These are phyloP conservation scores for Phtheirospermum japonicum DNA, from an alignment of 257 asterid species.

Conservation along the genomic window DNA sequence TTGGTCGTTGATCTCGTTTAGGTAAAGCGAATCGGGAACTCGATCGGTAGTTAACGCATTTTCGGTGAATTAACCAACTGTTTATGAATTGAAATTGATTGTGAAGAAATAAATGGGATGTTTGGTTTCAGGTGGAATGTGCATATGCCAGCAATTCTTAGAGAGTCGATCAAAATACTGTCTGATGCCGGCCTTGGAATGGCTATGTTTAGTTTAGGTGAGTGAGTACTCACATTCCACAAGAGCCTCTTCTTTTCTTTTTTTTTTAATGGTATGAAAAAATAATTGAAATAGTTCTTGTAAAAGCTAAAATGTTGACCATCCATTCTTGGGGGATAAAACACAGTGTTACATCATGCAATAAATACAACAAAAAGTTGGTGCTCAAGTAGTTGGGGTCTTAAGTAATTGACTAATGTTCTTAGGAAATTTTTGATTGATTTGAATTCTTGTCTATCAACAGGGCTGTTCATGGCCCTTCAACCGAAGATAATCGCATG, in stretches of 20 bases:
- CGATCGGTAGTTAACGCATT: not conserved
- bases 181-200: slow-evolving; percentile 98
- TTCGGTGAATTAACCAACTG: not conserved
- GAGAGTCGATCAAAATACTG: slow-evolving; percentile 65
- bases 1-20: slow-evolving; percentile 75
- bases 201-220: slow-evolving; percentile 98
- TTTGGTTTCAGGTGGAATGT: slow-evolving; percentile 69
- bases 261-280: not conserved
- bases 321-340: not conserved
- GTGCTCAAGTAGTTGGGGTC: slow-evolving; percentile 20
- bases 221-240: slow-evolving; percentile 17
- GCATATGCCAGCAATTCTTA: slow-evolving; percentile 72
- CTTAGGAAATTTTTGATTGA: slow-evolving; percentile 33
- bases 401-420: slow-evolving; percentile 27
- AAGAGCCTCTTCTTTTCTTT: not conserved
- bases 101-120: not conserved
- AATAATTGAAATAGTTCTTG: not conserved
- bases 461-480: slow-evolving; percentile 98
- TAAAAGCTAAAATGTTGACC: not conserved
- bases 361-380: not conserved
- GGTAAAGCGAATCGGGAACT: slow-evolving; percentile 38
- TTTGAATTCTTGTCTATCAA: not conserved
- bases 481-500: slow-evolving; percentile 97
- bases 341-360: not conserved
- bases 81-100: not conserved